Conservation (phyloP, 345 rosid genomes). For the Eucalyptus dawsonii region DNA sequence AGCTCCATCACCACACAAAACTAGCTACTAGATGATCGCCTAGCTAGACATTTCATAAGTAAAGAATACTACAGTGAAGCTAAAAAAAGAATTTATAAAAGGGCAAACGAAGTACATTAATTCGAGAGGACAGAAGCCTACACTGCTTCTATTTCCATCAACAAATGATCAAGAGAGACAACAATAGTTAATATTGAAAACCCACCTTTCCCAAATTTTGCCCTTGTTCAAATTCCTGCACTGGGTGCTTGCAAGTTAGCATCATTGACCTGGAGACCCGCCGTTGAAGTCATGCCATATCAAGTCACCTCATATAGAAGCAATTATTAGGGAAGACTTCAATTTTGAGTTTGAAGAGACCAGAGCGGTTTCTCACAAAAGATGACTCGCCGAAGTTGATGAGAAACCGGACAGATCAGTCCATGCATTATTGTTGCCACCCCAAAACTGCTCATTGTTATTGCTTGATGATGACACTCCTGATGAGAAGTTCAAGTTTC, state of each 20-base stretch:
- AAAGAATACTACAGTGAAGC: background rate
- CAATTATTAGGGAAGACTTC: background rate
- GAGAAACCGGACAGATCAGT: slow-evolving; percentile 33
- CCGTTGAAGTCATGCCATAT: background rate
- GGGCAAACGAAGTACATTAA: background rate
- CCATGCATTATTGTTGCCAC: slow-evolving; percentile 30
- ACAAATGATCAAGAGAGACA: background rate
- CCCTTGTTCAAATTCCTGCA: background rate
- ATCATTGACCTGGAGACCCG: background rate
- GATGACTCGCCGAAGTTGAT: slow-evolving; percentile 28
- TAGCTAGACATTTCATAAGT: background rate
- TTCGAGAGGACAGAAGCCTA: background rate
- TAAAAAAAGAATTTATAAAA: background rate
- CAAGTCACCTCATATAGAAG: background rate
- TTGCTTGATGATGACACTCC: background rate
- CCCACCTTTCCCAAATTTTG: background rate
- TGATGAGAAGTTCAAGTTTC: slow-evolving; percentile 24
- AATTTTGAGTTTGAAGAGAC: background rate
- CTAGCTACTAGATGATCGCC: background rate
- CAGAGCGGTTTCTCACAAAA: slow-evolving; percentile 7
- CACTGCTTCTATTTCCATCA: background rate
- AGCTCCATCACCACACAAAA: background rate
- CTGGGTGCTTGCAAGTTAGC: background rate
- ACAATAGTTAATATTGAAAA: background rate
- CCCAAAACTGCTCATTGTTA: slow-evolving; percentile 11